Evolutionary conservation across 805 yeast species (phyloP).

Genomic region (Metschnikowia kunwiensis): DNA sequence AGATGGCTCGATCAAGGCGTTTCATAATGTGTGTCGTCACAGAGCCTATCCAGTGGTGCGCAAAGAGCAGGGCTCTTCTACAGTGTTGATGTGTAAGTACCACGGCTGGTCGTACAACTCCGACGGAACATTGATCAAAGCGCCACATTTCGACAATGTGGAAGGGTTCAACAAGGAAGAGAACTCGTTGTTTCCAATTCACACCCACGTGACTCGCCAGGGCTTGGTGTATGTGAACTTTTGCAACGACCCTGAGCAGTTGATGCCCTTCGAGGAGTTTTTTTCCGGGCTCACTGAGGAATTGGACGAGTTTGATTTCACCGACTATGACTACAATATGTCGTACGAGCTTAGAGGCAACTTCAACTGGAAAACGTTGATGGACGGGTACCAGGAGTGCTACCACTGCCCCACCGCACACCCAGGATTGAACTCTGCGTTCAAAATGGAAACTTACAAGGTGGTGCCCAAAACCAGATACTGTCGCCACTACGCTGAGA

Average conservation of each 20-base stretch:
- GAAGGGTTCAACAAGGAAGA: conserved; percentile 56
- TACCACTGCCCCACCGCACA: conserved; percentile 69
- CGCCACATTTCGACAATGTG: conserved; percentile 59
- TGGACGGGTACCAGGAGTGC: conserved; percentile 69
- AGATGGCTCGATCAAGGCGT: conserved; percentile 51
- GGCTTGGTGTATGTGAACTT: conserved; percentile 59
- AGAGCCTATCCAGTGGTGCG: conserved; percentile 61
- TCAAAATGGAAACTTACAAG: conserved; percentile 62
- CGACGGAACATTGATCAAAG: conserved; percentile 57
- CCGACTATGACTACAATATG: conserved; percentile 62
- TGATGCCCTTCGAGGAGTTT: conserved; percentile 51
- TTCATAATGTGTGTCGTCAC: conserved; percentile 65
- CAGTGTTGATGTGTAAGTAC: conserved; percentile 56
- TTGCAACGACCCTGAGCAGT: conserved; percentile 38
- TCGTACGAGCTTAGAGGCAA: conserved; percentile 60
- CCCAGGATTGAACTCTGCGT: conserved; percentile 56
- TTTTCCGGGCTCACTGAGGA: conserved; percentile 50
- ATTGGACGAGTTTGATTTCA: conserved; percentile 55
- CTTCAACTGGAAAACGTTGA: conserved; percentile 64
- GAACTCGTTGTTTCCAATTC: conserved; percentile 53
- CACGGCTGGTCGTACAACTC: conserved; percentile 66
- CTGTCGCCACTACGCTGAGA: conserved; percentile 60
- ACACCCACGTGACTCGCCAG: conserved; percentile 51
- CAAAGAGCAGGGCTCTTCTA: conserved; percentile 58
- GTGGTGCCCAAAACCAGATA: conserved; percentile 58